phyloP scores from a whole-genome alignment of 129 eudicot genomes.

The Artemisia argyi region DNA sequence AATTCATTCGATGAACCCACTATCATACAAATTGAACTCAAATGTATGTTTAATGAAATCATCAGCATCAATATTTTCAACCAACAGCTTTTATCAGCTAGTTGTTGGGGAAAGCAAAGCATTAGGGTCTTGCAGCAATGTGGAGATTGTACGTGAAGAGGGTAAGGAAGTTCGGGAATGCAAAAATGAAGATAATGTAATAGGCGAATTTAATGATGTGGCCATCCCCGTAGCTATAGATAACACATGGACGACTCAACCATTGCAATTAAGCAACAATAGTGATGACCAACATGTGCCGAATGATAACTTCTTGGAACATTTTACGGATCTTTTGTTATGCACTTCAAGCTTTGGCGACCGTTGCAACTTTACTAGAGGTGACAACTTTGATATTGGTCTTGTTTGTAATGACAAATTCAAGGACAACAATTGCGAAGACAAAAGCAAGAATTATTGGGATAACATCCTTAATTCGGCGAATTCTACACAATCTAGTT shows the following conservation, averaged over 20 bases:
- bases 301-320: conserved; percentile 54
- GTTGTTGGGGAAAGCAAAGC: conserved; percentile 9
- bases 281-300: conserved; percentile 29
- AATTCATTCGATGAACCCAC: conserved; percentile 38
- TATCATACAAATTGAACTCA: conserved; percentile 13
- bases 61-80: conserved; percentile 55
- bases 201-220: conserved; percentile 34
- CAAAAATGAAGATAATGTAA: conserved; percentile 28
- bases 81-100: conserved; percentile 28
- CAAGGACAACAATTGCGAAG: conserved; percentile 22
- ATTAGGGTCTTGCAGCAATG: conserved; percentile 10
- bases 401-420: conserved; percentile 20
- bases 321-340: conserved; percentile 71
- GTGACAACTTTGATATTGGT: conserved; percentile 34
- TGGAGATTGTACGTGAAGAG: conserved; percentile 35
- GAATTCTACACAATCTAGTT: conserved; percentile 54
- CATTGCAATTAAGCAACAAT: conserved; percentile 20
- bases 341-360: conserved; percentile 24
- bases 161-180: conserved; percentile 31
- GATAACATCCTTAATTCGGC: conserved; percentile 59
- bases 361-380: conserved; percentile 21
- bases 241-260: conserved; percentile 30
- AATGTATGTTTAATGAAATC: conserved; percentile 40
- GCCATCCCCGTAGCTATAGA: conserved; percentile 31
- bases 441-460: conserved; percentile 74